Base-by-base conservation (phyloP, 2,329 filamentous ascomycete species). In the Nemania bipapillata region DNA sequence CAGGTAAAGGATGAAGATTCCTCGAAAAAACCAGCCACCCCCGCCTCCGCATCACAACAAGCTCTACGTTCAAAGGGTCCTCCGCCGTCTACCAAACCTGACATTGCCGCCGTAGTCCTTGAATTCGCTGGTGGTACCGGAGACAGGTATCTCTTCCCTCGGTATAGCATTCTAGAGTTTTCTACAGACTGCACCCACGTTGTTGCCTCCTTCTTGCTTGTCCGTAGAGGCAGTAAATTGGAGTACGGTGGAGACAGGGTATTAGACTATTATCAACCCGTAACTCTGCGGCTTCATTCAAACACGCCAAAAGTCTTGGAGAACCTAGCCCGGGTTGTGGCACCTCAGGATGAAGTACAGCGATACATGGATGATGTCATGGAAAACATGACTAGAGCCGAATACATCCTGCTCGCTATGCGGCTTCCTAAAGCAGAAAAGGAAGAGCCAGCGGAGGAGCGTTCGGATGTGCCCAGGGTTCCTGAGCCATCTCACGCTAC, bases 121-220 rank as follows among this genome's bases (percentile, higher is more conserved):
- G 90, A 92, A 72, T 92, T 93, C 77, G 78, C 83, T 4, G 86
- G 86, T 54, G 89, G 89, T 37, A 88, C 83, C 2, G 91, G 91
- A 53, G 92, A 95, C 77, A 87, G 92, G 28, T 94, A 92, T 77
- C 81, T 93, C 55, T 94, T 96, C 71, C 92, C 92, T 1, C 92
- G 90, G 72, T 91, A 92, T 76, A 92, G 90, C 78, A 90, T 95
- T 37, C 79, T 95, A 57, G 92, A 96, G 77, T 90, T 88, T 75
- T 76, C 82, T 40, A 30, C 56, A 9, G 79, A 83, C 3, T 86
- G 87, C 1, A 86, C 88, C 58, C 85, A 89, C 65, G 86, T 92
- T 1, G 86, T 93, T 50, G 90, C 90, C 2, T 94, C 91, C 0
- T 96, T 95, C 76, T 82, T 96, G 11, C 89, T 94, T 67, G 91